Evolutionary conservation across 345 rosid species (phyloP).

Genomic region (Sisymbrium irio): DNA sequence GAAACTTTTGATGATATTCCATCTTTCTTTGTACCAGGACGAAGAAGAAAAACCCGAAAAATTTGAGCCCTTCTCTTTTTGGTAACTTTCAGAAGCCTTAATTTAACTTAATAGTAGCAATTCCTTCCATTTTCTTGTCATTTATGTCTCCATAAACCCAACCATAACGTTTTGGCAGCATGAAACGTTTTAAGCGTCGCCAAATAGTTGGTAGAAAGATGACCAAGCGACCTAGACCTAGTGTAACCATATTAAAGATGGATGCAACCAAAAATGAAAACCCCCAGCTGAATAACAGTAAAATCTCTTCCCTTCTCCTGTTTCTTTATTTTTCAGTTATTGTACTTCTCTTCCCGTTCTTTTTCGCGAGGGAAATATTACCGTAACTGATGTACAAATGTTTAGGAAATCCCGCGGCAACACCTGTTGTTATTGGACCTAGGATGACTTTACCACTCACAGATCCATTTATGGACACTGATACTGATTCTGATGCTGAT

Average conservation of each 20-base stretch:
- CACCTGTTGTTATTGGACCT: no score
- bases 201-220: constrained; percentile 37
- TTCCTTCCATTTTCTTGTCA: background rate
- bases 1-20: background rate
- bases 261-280: constrained; percentile 50
- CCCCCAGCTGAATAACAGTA: constrained; percentile 52
- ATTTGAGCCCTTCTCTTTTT: constrained; percentile 56
- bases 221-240: constrained; percentile 44
- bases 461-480: no score
- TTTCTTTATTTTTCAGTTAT: no score
- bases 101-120: background rate
- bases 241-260: constrained; percentile 57
- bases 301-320: constrained; percentile 5
- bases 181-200: constrained; percentile 54
- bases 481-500: no score
- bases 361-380: background rate
- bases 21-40: constrained; percentile 49
- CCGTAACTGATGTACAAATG: constrained; percentile 42
- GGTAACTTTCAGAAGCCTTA: constrained; percentile 46
- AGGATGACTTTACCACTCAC: no score
- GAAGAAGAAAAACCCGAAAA: constrained; percentile 49
- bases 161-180: constrained; percentile 51
- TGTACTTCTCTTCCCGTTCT: constrained; percentile 1
- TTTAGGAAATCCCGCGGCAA: constrained; percentile 45
- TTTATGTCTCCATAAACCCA: constrained; percentile 1